These are phyloP conservation scores for Ogataea pini DNA, from an alignment of 805 yeast genomes.

Conservation along the genomic window DNA sequence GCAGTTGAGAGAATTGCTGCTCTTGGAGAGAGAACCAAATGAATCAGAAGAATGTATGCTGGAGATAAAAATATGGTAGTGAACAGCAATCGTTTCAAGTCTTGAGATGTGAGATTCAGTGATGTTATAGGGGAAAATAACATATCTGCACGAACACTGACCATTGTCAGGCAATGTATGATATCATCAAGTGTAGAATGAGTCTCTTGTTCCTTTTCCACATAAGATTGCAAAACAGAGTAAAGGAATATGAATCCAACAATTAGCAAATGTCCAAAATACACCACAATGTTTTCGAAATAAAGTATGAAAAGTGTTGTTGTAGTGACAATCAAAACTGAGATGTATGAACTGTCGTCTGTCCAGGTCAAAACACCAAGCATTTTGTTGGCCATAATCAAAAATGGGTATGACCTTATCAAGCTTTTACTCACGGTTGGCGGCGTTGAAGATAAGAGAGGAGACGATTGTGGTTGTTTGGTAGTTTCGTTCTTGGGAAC, in stretches of 20 bases:
- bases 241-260: slow-evolving; percentile 63
- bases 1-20: slow-evolving; percentile 61
- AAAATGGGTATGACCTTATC: slow-evolving; percentile 80
- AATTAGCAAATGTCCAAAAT: slow-evolving; percentile 76
- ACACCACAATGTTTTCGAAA: slow-evolving; percentile 74
- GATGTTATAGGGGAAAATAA: slow-evolving; percentile 78
- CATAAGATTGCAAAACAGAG: slow-evolving; percentile 55
- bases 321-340: slow-evolving; percentile 57
- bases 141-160: slow-evolving; percentile 74
- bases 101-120: slow-evolving; percentile 72
- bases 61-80: slow-evolving; percentile 89
- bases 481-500: slow-evolving; percentile 1
- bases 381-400: slow-evolving; percentile 67
- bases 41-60: slow-evolving; percentile 67
- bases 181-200: slow-evolving; percentile 88
- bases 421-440: slow-evolving; percentile 85
- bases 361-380: slow-evolving; percentile 89
- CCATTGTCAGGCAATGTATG: slow-evolving; percentile 70
- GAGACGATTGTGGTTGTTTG: slow-evolving; percentile 59
- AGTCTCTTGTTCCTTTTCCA: slow-evolving; percentile 56
- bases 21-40: slow-evolving; percentile 71
- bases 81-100: slow-evolving; percentile 74
- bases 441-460: slow-evolving; percentile 85
- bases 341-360: slow-evolving; percentile 75
- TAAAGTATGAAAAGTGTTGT: slow-evolving; percentile 66